These are phyloP conservation scores for Conoideocrella luteorostrata DNA, from an alignment of 2,329 filamentous ascomycete genomes.

Conservation along the genomic window DNA sequence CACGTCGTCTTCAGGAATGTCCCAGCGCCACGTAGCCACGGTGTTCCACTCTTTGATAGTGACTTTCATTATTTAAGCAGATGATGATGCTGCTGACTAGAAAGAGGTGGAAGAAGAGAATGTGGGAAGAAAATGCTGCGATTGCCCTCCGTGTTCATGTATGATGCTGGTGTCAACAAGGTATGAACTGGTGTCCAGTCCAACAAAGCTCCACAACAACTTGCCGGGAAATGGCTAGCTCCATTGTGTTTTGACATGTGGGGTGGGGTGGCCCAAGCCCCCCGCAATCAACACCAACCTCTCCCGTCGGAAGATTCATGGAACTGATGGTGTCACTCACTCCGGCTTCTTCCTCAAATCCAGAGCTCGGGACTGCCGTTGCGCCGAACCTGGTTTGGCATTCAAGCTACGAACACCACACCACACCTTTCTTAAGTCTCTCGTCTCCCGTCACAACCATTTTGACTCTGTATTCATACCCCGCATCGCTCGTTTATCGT, in stretches of 20 bases:
- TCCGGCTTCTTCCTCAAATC: conserved; percentile 2
- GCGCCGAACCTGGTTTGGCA: background rate
- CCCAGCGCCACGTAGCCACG: conserved; percentile 95
- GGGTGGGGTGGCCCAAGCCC: conserved; percentile 5
- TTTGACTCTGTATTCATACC: background rate
- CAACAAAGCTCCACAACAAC: too few relatives aligned
- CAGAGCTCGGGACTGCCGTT: background rate
- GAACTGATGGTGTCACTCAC: background rate
- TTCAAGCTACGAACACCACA: conserved; percentile 6
- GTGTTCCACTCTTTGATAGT: conserved; percentile 89
- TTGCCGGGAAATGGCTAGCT: too few relatives aligned
- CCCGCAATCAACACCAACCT: background rate
- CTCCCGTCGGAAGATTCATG: background rate
- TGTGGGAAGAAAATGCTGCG: too few relatives aligned
- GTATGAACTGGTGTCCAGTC: too few relatives aligned
- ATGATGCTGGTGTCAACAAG: too few relatives aligned
- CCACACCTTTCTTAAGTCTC: conserved; percentile 4
- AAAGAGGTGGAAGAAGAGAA: background rate
- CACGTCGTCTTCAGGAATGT: conserved; percentile 94
- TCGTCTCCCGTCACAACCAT: conserved; percentile 4
- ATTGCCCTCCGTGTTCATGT: too few relatives aligned
- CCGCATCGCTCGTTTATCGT: background rate
- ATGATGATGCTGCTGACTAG: background rate
- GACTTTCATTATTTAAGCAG: conserved; percentile 72
- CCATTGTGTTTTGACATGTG: too few relatives aligned